Evolutionary conservation across 2,329 filamentous ascomycete genomes (phyloP), one percentile per base, ranked within the genome.

Genomic region (Xylariaceae sp.): DNA sequence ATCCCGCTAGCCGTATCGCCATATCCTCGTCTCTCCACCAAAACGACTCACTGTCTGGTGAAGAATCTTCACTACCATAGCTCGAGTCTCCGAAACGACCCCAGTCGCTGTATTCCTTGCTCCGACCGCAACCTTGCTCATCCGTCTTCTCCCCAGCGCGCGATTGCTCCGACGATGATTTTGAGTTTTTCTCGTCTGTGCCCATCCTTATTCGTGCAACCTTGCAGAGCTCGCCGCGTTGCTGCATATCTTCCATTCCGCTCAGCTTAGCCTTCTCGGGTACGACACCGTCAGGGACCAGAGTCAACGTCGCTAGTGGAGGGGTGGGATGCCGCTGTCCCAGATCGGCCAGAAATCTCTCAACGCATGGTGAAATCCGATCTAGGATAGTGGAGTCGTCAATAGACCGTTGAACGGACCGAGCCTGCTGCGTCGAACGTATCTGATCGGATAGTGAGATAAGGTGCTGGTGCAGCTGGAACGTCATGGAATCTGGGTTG

Each of bases 11-110:
- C 1, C 73, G 66, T 7, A 45, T 48, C 0, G 74, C 72, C 64
- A 72, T 65, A 2, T 53, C 56, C 42, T 71, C 71, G 35, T 77
- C 70, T 1, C 47, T 49, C 66, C 71, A 78, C 72, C 73, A 78
- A 42, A 67, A 62, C 3, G 44, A 35, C 13, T 48, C 33, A 7
- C 22, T 37, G 9, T 44, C 44, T 3, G 47, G 38, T 4, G 35
- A 15, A 2, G 40, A 3, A 0, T 44, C 28, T 2, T 37, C 41
- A 3, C 36, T 15, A 1, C 42, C 47, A 1, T 31, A 37, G 4
- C 56, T 42, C 2, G 44, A 37, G 4, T 64, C 60, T 4, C 57
- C 61, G 54, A 64, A 73, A 16, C 70, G 59, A 1, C 71, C 70
- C 71, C 71, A 73, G 17, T 71, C 71, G 34, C 65, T 66, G 34